These are phyloP conservation scores for Litchi chinensis DNA, from an alignment of 345 rosid genomes.

Conservation along the genomic window DNA sequence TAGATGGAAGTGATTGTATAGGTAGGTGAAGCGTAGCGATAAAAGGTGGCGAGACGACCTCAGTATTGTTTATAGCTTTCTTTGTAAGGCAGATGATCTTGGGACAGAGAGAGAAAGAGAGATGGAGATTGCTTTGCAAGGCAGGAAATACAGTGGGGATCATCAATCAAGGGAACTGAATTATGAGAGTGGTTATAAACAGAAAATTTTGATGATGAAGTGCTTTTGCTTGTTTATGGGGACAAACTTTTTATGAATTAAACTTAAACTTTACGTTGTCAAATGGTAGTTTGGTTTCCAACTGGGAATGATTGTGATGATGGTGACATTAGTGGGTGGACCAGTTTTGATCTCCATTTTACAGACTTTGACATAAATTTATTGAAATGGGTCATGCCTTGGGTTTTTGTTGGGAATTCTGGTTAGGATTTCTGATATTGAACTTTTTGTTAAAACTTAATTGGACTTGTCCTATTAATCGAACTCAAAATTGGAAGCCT, in stretches of 20 bases:
- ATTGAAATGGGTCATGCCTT: neutral
- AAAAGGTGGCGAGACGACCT: conserved; percentile 36
- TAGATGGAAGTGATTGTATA: conserved; percentile 7
- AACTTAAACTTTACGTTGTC: conserved; percentile 30
- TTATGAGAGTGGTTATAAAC: conserved; percentile 12
- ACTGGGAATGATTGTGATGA: neutral
- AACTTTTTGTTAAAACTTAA: neutral
- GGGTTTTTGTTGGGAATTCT: neutral
- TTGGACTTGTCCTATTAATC: neutral
- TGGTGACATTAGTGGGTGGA: neutral
- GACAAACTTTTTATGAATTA: conserved; percentile 12
- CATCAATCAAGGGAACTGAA: neutral
- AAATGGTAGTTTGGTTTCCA: neutral
- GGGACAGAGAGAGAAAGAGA: neutral
- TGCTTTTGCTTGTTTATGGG: conserved; percentile 26
- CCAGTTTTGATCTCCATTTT: neutral
- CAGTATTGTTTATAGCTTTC: conserved; percentile 24
- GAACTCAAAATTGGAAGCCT: neutral
- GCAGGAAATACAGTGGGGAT: conserved; percentile 32
- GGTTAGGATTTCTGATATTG: neutral
- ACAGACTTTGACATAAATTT: neutral
- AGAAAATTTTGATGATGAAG: neutral
- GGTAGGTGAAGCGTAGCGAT: conserved; percentile 42
- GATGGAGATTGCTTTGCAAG: conserved; percentile 39
- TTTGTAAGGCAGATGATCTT: conserved; percentile 16